Evolutionary conservation across 495 filamentous ascomycete genomes (phyloP), one percentile per base, ranked within the genome.

Genomic region (Echria macrotheca): DNA sequence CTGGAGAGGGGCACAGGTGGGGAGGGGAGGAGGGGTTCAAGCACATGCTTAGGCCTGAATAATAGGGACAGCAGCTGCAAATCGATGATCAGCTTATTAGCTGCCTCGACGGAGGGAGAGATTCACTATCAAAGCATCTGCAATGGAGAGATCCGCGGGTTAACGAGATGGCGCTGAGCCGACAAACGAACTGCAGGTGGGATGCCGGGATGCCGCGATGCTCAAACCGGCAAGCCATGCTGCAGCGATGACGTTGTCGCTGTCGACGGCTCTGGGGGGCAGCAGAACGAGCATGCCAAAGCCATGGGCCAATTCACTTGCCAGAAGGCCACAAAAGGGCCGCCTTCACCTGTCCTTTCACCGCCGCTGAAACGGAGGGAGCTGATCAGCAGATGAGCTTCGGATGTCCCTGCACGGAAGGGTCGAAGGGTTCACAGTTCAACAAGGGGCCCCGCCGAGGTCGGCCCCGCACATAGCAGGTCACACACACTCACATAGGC

Each of bases 191-290:
- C 17, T 14, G 5, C 14, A 24, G 18, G 22, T 17, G 22, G 17
- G 38, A 21, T 25, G 19, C 4, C 17, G 18, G 21, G 17, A 17
- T 41, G 38, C 38, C 22, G 38, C 18, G 6, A 18, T 21, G 24
- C 47, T 47, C 41, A 44, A 52, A 36, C 19, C 21, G 54, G 54
- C 23, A 60, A 45, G 45, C 45, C 36, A 46, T 57, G 57, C 41
- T 63, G 60, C 58, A 63, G 52, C 55, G 47, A 60, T 61, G 58
- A 63, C 58, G 58, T 59, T 40, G 24, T 17, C 21, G 25, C 23
- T 14, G 5, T 23, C 25, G 4, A 22, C 3, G 43, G 10, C n/a
- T 12, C n/a, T 7, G 18, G 24, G 3, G 24, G 19, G n/a, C 15
- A 12, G 15, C 15, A 11, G 10, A 21, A 36, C 15, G 2, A 49